Evolutionary conservation across 2,329 filamentous ascomycete genomes (phyloP).

Genomic region (Xylariales sp.): DNA sequence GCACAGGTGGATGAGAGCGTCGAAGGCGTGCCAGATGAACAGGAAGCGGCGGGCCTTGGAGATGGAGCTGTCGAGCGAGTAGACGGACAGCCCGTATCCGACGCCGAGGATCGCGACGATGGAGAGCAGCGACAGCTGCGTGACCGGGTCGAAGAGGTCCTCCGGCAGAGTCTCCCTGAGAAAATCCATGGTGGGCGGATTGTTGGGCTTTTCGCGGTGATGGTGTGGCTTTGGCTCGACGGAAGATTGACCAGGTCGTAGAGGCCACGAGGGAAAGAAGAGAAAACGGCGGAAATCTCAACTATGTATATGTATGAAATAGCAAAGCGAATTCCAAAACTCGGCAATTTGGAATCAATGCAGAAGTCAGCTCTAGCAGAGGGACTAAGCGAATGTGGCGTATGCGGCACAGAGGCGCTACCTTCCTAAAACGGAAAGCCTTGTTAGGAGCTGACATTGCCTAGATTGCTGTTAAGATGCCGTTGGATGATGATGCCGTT

Average conservation of each 20-base stretch:
- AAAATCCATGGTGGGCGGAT: conserved; percentile 41
- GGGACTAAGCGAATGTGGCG: conserved; percentile 4
- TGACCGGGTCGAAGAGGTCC: conserved; percentile 70
- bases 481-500: too few relatives aligned
- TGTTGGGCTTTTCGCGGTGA: background rate
- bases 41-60: conserved; percentile 73
- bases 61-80: conserved; percentile 58
- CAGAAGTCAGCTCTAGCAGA: background rate
- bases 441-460: background rate
- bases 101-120: conserved; percentile 64
- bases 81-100: conserved; percentile 62
- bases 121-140: conserved; percentile 67
- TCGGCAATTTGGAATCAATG: conserved; percentile 9
- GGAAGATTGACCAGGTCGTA: too few relatives aligned
- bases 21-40: conserved; percentile 95
- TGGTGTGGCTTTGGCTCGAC: background rate
- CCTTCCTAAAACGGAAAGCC: conserved; percentile 31
- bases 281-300: background rate
- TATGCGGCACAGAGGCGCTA: conserved; percentile 9
- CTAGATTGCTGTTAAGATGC: too few relatives aligned
- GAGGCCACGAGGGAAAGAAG: too few relatives aligned
- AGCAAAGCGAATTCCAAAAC: background rate
- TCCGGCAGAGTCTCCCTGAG: conserved; percentile 56
- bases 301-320: too few relatives aligned
- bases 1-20: conserved; percentile 89